Conservation (phyloP, 106 monocot species). For the Chionographis japonica region DNA sequence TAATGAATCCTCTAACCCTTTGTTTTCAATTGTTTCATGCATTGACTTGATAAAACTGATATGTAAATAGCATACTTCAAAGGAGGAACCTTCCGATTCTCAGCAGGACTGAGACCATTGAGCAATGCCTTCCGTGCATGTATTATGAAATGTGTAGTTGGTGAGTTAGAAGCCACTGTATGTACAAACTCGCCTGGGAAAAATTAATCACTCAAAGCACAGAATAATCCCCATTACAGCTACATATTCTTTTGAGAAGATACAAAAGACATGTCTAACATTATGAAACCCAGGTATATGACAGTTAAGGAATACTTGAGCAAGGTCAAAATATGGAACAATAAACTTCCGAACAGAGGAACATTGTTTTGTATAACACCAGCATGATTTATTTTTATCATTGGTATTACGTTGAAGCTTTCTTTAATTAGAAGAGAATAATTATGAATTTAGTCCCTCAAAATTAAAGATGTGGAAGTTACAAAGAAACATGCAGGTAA, state of each 20-base stretch:
- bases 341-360: neutral
- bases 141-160: constrained; percentile 91
- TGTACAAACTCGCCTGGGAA: constrained; percentile 75
- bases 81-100: constrained; percentile 85
- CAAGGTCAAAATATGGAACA: neutral
- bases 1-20: too few relatives aligned
- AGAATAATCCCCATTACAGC: neutral
- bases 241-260: neutral
- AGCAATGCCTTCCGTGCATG: constrained; percentile 97
- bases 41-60: neutral
- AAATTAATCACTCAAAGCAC: neutral
- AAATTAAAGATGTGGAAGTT: too few relatives aligned
- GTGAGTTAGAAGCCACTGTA: constrained; percentile 66
- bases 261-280: too few relatives aligned
- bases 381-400: neutral
- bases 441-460: too few relatives aligned
- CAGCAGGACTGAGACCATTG: constrained; percentile 85
- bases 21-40: too few relatives aligned
- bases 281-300: too few relatives aligned
- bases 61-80: constrained; percentile 56
- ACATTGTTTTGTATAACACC: too few relatives aligned
- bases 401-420: too few relatives aligned
- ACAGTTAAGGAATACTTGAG: too few relatives aligned
- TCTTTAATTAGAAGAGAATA: too few relatives aligned
- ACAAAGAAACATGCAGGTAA: too few relatives aligned